Percentiles rank a stretch among this genome's conserved stretches.
These are phyloP conservation scores for Solanum ossicruentum DNA, from an alignment of 257 asterid genomes.

Conservation along the genomic window DNA sequence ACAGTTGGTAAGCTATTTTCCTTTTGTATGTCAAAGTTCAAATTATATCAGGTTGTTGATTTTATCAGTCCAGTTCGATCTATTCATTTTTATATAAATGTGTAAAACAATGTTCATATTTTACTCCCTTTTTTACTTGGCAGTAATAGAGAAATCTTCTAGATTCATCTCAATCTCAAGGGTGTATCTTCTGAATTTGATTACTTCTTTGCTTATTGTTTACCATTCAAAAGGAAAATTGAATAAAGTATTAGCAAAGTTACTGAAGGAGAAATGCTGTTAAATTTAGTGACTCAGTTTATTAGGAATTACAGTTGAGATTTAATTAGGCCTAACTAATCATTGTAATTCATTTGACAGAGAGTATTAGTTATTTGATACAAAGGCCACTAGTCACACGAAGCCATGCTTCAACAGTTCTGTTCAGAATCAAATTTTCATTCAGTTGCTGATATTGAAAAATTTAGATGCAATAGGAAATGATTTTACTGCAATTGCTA, in stretches of 20 bases:
- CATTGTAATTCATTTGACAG: not conserved
- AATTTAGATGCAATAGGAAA: not conserved
- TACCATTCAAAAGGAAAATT: not conserved
- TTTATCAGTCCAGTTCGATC: not conserved
- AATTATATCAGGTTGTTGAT: not conserved
- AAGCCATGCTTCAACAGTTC: not conserved
- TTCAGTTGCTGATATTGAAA: not conserved
- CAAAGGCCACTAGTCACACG: not conserved
- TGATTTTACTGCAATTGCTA: not conserved
- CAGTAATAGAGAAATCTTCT: not conserved
- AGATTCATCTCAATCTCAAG: not conserved
- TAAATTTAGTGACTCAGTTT: not conserved
- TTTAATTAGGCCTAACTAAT: not conserved
- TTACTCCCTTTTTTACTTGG: not conserved
- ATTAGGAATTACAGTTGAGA: not conserved
- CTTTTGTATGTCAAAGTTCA: not conserved
- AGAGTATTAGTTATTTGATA: not conserved
- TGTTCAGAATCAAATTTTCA: not conserved
- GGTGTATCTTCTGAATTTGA: not conserved
- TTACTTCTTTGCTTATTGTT: not conserved
- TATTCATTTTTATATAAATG: not conserved
- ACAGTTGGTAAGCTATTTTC: constrained; percentile 49
- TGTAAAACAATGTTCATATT: not conserved
- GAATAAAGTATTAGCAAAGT: not conserved
- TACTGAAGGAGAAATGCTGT: not conserved